These are phyloP conservation scores for Claviceps sp. DNA, from an alignment of 2,329 filamentous ascomycete genomes.

Conservation along the genomic window DNA sequence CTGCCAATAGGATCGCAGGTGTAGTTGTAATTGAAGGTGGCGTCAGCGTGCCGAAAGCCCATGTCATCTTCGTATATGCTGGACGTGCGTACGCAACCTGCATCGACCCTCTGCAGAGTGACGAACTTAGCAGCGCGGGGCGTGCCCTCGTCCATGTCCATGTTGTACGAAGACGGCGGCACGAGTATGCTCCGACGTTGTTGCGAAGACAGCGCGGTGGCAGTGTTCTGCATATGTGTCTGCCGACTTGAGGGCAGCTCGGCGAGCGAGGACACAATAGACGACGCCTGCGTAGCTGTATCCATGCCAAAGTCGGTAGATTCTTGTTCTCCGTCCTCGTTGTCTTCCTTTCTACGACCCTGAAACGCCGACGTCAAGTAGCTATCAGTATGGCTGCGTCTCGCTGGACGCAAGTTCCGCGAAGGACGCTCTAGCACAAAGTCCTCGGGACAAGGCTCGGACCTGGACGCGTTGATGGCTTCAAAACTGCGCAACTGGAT, in stretches of 20 bases:
- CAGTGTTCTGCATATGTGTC: neutral
- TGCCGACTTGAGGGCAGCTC: neutral
- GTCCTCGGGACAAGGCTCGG: neutral
- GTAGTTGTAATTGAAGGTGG: neutral
- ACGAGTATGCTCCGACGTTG: neutral
- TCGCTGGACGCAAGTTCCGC: neutral
- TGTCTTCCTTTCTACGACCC: slow-evolving; percentile 10
- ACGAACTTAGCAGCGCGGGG: neutral
- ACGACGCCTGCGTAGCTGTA: neutral
- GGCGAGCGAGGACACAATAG: neutral
- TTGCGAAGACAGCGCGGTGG: neutral
- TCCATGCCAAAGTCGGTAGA: slow-evolving; percentile 16
- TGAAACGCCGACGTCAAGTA: neutral
- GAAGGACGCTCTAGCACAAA: slow-evolving; percentile 5
- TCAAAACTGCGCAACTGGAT: slow-evolving; percentile 1
- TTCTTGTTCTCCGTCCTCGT: slow-evolving; percentile 13
- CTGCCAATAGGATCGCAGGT: no score
- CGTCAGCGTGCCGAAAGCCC: neutral
- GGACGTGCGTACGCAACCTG: slow-evolving; percentile 1
- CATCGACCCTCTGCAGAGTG: neutral
- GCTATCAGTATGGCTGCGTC: neutral
- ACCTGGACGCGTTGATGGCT: neutral
- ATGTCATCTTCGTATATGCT: slow-evolving; percentile 5
- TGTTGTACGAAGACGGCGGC: neutral
- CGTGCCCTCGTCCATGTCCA: neutral